Percentiles rank a stretch among this genome's conserved stretches.
phyloP scores from a whole-genome alignment of 768 basidiomycete genomes.

The Coprinopsis marcescibilis region DNA sequence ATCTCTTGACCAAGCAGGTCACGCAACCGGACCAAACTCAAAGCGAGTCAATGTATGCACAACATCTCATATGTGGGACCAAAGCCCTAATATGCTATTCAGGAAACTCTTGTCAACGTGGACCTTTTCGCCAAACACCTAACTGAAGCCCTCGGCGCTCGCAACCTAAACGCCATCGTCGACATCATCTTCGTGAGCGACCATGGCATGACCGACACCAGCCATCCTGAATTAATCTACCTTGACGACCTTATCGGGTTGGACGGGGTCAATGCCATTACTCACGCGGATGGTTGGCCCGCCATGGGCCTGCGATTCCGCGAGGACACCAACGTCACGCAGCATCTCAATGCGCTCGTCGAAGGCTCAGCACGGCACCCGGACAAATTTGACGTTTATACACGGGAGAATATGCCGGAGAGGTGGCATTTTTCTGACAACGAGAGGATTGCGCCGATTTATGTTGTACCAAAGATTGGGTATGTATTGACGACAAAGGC shows the following conservation, averaged over 20 bases:
- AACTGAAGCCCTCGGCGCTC: slow-evolving; percentile 51
- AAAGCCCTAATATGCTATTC: slow-evolving; percentile 3
- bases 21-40: slow-evolving; percentile 64
- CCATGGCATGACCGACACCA: slow-evolving; percentile 92
- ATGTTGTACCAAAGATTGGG: slow-evolving; percentile 75
- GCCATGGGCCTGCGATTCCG: slow-evolving; percentile 80
- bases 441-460: slow-evolving; percentile 83
- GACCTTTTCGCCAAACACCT: slow-evolving; percentile 73
- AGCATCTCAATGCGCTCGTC: slow-evolving; percentile 49
- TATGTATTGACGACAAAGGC: slow-evolving; percentile 69
- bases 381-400: slow-evolving; percentile 75
- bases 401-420: slow-evolving; percentile 74
- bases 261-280: slow-evolving; percentile 53
- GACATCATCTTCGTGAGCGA: slow-evolving; percentile 89
- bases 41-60: slow-evolving; percentile 59
- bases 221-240: slow-evolving; percentile 65
- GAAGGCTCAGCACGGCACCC: slow-evolving; percentile 45
- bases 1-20: slow-evolving; percentile 82
- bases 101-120: slow-evolving; percentile 62
- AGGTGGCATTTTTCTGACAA: slow-evolving; percentile 70
- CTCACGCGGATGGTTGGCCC: slow-evolving; percentile 87
- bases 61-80: not conserved
- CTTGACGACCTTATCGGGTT: slow-evolving; percentile 76
- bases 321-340: slow-evolving; percentile 46
- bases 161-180: slow-evolving; percentile 78